Evolutionary conservation across 2,329 filamentous ascomycete genomes (phyloP).

Genomic region (Rosellinia necatrix): DNA sequence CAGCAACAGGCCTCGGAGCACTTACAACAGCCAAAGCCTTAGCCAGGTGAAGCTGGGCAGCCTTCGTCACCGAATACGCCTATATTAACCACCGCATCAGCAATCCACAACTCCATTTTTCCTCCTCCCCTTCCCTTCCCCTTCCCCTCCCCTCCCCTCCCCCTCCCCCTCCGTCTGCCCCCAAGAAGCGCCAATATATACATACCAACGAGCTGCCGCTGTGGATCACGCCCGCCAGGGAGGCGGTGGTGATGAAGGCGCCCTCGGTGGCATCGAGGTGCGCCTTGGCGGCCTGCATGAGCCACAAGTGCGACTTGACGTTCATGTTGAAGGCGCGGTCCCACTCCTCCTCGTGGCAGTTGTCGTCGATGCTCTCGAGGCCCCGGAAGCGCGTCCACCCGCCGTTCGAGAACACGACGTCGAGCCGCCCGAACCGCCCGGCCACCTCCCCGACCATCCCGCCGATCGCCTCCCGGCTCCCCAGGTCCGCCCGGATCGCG

Average conservation of each 20-base stretch:
- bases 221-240: conserved; percentile 65
- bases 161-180: background rate
- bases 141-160: background rate
- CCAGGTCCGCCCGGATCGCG: conserved; percentile 69
- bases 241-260: conserved; percentile 67
- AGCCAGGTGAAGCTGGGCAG: conserved; percentile 67
- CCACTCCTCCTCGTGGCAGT: conserved; percentile 62
- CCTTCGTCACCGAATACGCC: conserved; percentile 79
- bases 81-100: conserved; percentile 32
- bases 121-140: background rate
- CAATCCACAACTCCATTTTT: background rate
- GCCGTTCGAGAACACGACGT: conserved; percentile 78
- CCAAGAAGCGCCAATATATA: background rate
- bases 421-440: conserved; percentile 68
- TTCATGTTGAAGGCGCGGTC: conserved; percentile 64
- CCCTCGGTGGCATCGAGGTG: conserved; percentile 62
- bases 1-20: background rate
- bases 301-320: conserved; percentile 65
- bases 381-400: conserved; percentile 56
- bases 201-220: conserved; percentile 63
- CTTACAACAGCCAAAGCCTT: conserved; percentile 54
- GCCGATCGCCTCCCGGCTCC: conserved; percentile 60
- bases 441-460: conserved; percentile 64
- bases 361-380: conserved; percentile 55
- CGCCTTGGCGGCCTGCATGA: conserved; percentile 59